Percentiles rank a stretch among this genome's conserved stretches.
These are phyloP conservation scores for Schrenkiella parvula DNA, from an alignment of 345 rosid species.

Conservation along the genomic window DNA sequence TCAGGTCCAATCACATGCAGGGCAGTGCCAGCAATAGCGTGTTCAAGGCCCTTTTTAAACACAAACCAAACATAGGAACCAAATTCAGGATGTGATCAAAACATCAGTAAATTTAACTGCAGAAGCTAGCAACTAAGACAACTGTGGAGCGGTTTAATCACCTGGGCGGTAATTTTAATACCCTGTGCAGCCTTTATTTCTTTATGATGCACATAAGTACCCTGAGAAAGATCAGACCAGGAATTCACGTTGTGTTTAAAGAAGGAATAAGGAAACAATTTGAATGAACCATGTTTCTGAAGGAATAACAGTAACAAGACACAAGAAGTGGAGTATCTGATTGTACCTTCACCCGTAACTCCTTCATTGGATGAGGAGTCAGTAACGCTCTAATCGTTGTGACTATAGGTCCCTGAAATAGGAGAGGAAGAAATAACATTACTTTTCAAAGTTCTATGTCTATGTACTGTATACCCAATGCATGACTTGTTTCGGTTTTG, in stretches of 20 bases:
- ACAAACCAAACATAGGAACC: neutral
- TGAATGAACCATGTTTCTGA: neutral
- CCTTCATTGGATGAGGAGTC: conserved; percentile 99
- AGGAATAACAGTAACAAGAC: neutral
- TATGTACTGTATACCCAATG: neutral
- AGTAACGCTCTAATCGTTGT: conserved; percentile 80
- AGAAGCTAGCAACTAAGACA: neutral
- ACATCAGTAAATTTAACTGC: neutral
- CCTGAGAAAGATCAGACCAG: conserved; percentile 55
- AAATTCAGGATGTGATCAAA: conserved; percentile 6
- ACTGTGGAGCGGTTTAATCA: conserved; percentile 18
- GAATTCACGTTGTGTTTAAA: neutral
- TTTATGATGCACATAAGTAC: conserved; percentile 78
- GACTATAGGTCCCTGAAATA: conserved; percentile 77
- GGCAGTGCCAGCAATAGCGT: conserved; percentile 94
- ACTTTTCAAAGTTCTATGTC: neutral
- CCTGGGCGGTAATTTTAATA: conserved; percentile 93
- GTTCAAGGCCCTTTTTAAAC: conserved; percentile 72
- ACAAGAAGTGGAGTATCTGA: neutral
- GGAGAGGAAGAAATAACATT: conserved; percentile 18
- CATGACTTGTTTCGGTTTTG: neutral
- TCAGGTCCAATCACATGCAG: conserved; percentile 73
- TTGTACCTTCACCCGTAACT: conserved; percentile 83
- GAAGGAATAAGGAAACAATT: neutral
- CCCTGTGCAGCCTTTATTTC: conserved; percentile 95